Evolutionary conservation across 768 basidiomycete species (phyloP).

Genomic region (Termitomyces sp.): DNA sequence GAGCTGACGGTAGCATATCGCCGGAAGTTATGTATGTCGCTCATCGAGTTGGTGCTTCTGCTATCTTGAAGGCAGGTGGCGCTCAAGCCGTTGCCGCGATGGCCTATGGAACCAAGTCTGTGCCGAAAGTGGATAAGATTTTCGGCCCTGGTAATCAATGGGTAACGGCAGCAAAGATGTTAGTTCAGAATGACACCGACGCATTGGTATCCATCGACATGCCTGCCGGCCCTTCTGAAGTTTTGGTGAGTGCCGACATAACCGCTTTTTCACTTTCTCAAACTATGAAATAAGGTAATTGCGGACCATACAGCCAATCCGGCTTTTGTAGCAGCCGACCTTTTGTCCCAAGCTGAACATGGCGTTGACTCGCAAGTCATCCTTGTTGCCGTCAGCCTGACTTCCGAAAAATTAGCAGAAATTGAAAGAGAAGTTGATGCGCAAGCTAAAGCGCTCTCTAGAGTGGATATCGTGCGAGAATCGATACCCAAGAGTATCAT

Average conservation of each 20-base stretch:
- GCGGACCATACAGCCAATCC: slow-evolving; percentile 85
- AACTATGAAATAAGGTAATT: slow-evolving; percentile 60
- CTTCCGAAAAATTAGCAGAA: slow-evolving; percentile 51
- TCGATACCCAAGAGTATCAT: slow-evolving; percentile 90
- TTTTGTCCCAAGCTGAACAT: slow-evolving; percentile 97
- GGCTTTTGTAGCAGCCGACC: slow-evolving; percentile 91
- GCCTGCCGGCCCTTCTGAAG: slow-evolving; percentile 98
- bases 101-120: slow-evolving; percentile 93
- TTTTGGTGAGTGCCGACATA: slow-evolving; percentile 60
- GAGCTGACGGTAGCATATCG: slow-evolving; percentile 86
- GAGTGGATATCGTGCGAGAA: slow-evolving; percentile 86
- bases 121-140: slow-evolving; percentile 98
- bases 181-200: slow-evolving; percentile 97
- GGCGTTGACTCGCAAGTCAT: slow-evolving; percentile 98
- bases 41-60: slow-evolving; percentile 81
- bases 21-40: slow-evolving; percentile 99
- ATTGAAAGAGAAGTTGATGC: slow-evolving; percentile 83
- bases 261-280: neutral
- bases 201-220: slow-evolving; percentile 97
- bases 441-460: slow-evolving; percentile 81
- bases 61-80: slow-evolving; percentile 91
- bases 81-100: slow-evolving; percentile 95
- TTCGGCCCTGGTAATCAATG: slow-evolving; percentile 99
- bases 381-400: slow-evolving; percentile 73
- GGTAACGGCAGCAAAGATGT: slow-evolving; percentile 99